Evolutionary conservation across 768 basidiomycete genomes (phyloP), one percentile per base, ranked within the genome.

Genomic region (Mrakia gelida): DNA sequence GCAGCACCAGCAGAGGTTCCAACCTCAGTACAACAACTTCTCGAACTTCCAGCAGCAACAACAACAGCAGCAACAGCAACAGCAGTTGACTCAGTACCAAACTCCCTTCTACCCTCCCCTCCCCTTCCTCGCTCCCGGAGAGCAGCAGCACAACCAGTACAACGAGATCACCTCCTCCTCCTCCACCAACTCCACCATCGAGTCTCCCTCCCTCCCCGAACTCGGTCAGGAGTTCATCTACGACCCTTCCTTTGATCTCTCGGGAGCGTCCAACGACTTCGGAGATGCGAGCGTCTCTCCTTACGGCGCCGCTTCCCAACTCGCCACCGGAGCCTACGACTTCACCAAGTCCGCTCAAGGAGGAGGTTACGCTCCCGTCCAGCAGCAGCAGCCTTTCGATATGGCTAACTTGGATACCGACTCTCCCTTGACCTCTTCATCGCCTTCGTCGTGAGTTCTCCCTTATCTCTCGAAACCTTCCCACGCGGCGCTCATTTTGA

Each of bases 191-290:
- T 54, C 72, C 54, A 52, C 72, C 23, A n/a, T 34, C 34, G 72
- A 73, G 28, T 73, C 72, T 6, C 72, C 72, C 23, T 54, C 52
- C 54, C 56, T 73, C 52, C 52, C 72, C 13, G 72, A 73, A 18
- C 72, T 73, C 54, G 72, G 52, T 4, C 54, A 54, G 34, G 49
- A 54, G 18, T 49, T 54, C 32, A 73, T 41, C 72, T 54, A 52
- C 72, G 49, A 54, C 56, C 72, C 72, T 59, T 32, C 54, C 52
- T 59, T 61, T 34, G 56, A 61, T 15, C 26, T 54, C 11, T 59
- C 72, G 34, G 72, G 71, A 15, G 56, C 52, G 23, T 28, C 72
- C 23, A 73, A 73, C 34, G 72, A 73, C 26, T 73, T 73, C n/a
- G 56, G 41, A 4, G 67, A 45, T 26, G 26, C 67, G 41, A 70